Conservation (phyloP, 2,329 filamentous ascomycete genomes). For the Coniella vitis region DNA sequence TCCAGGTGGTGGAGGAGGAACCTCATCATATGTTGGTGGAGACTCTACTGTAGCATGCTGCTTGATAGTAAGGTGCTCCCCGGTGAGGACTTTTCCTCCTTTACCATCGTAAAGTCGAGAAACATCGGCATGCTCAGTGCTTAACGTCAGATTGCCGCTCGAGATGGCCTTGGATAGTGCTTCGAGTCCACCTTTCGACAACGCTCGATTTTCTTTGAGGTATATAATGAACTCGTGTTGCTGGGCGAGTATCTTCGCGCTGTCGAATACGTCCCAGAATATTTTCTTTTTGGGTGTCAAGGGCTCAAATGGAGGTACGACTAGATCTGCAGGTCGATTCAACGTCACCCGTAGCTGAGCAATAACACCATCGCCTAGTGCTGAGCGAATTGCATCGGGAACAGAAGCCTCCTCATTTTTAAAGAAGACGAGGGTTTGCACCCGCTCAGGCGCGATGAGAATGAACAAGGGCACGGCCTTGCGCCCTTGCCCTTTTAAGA, state of each 20-base stretch:
- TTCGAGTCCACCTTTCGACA: neutral
- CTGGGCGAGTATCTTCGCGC: constrained; percentile 1
- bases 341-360: neutral
- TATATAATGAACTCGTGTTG: neutral
- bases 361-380: neutral
- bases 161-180: neutral
- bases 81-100: neutral
- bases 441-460: constrained; percentile 3
- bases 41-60: neutral
- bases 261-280: constrained; percentile 2
- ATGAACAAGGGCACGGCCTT: constrained; percentile 2
- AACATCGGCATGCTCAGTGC: constrained; percentile 3
- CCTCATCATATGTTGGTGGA: constrained; percentile 1
- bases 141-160: neutral
- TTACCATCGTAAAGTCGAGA: constrained; percentile 5
- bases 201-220: neutral
- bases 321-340: neutral
- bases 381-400: neutral
- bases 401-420: neutral
- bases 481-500: constrained; percentile 1
- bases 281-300: constrained; percentile 6
- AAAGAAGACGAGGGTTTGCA: neutral
- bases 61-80: neutral
- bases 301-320: neutral
- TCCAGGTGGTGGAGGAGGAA: constrained; percentile 1